Conservation (phyloP, 2,329 filamentous ascomycete species). For the Hypocreales sp. region DNA sequence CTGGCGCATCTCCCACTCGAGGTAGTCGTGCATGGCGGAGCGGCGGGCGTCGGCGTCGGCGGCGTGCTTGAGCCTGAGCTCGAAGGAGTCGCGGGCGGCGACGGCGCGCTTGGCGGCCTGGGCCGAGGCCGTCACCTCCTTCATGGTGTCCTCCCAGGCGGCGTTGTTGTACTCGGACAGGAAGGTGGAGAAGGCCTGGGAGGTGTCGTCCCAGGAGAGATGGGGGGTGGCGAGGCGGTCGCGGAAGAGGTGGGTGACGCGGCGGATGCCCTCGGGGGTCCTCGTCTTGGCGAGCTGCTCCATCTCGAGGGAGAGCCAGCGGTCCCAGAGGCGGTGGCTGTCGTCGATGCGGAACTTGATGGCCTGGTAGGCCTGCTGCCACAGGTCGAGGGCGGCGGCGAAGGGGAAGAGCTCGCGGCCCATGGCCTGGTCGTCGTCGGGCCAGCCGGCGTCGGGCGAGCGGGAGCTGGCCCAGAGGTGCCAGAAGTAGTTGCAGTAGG, state of each 20-base stretch:
- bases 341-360: slow-evolving; percentile 62
- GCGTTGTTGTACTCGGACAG: slow-evolving; percentile 53
- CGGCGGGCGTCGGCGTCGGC: slow-evolving; percentile 39
- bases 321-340: slow-evolving; percentile 67
- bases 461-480: slow-evolving; percentile 52
- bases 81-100: slow-evolving; percentile 46
- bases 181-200: slow-evolving; percentile 60
- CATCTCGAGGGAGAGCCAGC: slow-evolving; percentile 58
- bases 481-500: slow-evolving; percentile 67
- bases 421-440: slow-evolving; percentile 52
- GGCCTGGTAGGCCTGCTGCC: slow-evolving; percentile 55
- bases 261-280: slow-evolving; percentile 41
- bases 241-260: slow-evolving; percentile 53
- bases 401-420: slow-evolving; percentile 59
- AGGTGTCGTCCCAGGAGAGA: slow-evolving; percentile 58
- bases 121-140: slow-evolving; percentile 46
- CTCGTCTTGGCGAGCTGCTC: slow-evolving; percentile 45
- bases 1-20: slow-evolving; percentile 68
- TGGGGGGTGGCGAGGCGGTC: slow-evolving; percentile 61
- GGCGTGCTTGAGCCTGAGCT: slow-evolving; percentile 48
- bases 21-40: slow-evolving; percentile 46
- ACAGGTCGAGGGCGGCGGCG: slow-evolving; percentile 49
- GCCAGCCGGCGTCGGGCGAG: slow-evolving; percentile 34
- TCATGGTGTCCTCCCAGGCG: slow-evolving; percentile 64
- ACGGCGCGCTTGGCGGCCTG: slow-evolving; percentile 49